Base-by-base conservation (phyloP, 2,329 filamentous ascomycete genomes). In the Bipolaris sorokiniana region DNA sequence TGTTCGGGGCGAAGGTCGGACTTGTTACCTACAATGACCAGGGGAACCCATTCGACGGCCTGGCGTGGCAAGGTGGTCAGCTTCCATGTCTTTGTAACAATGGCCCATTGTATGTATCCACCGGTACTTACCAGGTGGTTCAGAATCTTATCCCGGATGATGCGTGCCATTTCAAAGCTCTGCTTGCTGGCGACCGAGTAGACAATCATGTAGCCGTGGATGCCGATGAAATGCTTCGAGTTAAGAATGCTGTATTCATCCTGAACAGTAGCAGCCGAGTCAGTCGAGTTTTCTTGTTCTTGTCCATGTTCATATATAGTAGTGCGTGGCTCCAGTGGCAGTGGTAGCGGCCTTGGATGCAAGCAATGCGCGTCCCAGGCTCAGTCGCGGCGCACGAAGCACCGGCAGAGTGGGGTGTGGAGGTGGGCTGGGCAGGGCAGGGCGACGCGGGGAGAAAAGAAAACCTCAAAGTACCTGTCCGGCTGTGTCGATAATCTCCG, bases 241-340 rank as follows among this genome's bases (percentile, higher is more conserved):
- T 97, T 98, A 61, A 99, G 84, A 65, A 98, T 97, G 75, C 91
- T 96, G 82, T 99, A 99, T 79, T 99, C 95, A 82, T 99, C 95
- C 89, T 95, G 73, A 58, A 34, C 54, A 42, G 38, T 37, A 40
- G 51, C 40, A 48, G 49, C 40, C 42, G 44, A 54, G 67, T 76
- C 58, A 76, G 69, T 58, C 41, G 53, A 31, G n/a, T 57, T 40
- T 41, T 63, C 58, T 45, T 31, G 9, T 41, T 41, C 10, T 6
- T 7, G 22, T 18, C 13, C n/a, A 7, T 5, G 26, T 26, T 16
- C n/a, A 59, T 28, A 28, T 28, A 28, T 28, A 7, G 23, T 26
- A 28, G 26, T 28, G 10, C 9, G 10, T 28, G 9, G 26, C 7
- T 28, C 26, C 26, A 28, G 9, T 23, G 23, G 26, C 26, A 28